phyloP scores from a whole-genome alignment of 2,329 filamentous ascomycete genomes.

The Aciculosporium take region DNA sequence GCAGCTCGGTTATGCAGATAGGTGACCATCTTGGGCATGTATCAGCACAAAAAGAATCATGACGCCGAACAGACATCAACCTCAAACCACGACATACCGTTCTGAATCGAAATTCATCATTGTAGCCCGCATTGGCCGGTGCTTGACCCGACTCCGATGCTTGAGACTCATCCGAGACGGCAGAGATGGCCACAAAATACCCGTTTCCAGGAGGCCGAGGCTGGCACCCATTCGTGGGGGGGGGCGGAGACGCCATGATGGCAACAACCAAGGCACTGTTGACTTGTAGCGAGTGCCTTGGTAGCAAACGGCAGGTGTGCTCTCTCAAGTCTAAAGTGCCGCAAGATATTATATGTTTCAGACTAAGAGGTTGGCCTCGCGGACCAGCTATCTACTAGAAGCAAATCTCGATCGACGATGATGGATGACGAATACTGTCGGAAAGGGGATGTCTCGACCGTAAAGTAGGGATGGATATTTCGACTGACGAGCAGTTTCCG shows the following conservation, averaged over 20 bases:
- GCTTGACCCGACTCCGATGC: not conserved
- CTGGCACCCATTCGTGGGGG: not conserved
- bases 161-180: not conserved
- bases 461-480: too few relatives aligned
- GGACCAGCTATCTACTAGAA: too few relatives aligned
- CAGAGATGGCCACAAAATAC: slow-evolving; percentile 5
- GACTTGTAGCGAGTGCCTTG: not conserved
- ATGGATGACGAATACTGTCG: too few relatives aligned
- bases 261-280: not conserved
- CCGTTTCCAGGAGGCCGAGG: slow-evolving; percentile 3
- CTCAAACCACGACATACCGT: slow-evolving; percentile 10
- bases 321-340: not conserved
- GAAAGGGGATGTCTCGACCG: too few relatives aligned
- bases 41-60: not conserved
- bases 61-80: not conserved
- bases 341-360: not conserved
- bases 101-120: slow-evolving; percentile 18
- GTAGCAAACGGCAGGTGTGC: not conserved
- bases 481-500: too few relatives aligned
- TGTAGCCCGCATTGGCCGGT: slow-evolving; percentile 8
- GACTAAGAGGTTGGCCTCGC: not conserved
- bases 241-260: slow-evolving; percentile 4
- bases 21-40: slow-evolving; percentile 15
- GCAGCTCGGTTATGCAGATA: slow-evolving; percentile 17
- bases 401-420: too few relatives aligned